Percentiles rank a stretch among this genome's conserved stretches.
Conservation (phyloP, 73 alveolate genomes). For the Stentor coeruleus region DNA sequence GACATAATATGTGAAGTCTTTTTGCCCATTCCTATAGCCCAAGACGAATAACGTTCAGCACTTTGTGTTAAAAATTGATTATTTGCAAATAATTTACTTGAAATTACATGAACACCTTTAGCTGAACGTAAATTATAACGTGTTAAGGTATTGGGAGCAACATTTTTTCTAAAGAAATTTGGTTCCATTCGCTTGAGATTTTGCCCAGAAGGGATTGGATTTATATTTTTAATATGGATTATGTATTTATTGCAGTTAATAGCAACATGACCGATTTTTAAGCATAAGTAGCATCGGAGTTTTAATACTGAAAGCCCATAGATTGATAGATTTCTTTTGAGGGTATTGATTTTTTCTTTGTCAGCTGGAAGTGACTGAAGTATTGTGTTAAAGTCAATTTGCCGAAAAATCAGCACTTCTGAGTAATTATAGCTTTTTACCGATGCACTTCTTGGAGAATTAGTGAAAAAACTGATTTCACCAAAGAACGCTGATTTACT, state of each 20-base stretch:
- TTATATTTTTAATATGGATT: no score
- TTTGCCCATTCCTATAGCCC: no score
- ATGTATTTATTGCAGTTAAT: slow-evolving; percentile 47
- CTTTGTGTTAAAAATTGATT: no score
- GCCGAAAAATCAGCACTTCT: background rate
- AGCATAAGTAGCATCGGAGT: slow-evolving; percentile 46
- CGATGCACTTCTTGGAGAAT: background rate
- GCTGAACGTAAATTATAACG: no score
- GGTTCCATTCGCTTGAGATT: no score
- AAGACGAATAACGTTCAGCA: no score
- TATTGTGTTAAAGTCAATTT: background rate
- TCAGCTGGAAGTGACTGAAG: background rate
- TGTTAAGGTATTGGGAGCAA: no score
- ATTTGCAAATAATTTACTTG: no score
- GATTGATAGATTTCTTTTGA: background rate
- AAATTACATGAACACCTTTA: no score
- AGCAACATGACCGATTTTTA: slow-evolving; percentile 42
- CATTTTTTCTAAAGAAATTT: no score
- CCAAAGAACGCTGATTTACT: background rate
- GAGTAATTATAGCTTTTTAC: background rate
- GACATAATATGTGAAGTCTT: no score
- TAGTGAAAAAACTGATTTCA: slow-evolving; percentile 1
- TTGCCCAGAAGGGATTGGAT: no score
- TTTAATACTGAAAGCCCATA: slow-evolving; percentile 33
- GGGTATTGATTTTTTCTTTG: background rate